Conservation (phyloP, 139 green algal genomes). For the Ostreobium quekettii region DNA sequence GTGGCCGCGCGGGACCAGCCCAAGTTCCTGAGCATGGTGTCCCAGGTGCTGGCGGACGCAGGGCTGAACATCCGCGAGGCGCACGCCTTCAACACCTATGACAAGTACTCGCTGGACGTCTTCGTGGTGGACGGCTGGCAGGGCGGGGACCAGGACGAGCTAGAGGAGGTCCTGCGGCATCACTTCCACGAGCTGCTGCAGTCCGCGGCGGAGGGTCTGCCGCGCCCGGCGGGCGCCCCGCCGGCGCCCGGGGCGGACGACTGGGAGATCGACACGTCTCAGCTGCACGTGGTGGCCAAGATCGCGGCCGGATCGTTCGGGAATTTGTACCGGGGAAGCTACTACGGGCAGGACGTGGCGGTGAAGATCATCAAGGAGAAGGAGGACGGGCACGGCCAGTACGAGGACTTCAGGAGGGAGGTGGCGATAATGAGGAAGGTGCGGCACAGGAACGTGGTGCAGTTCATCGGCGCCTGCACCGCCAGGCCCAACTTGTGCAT, state of each 20-base stretch:
- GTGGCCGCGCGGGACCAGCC: slow-evolving; percentile 83
- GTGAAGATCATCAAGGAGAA: slow-evolving; percentile 97
- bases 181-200: not conserved
- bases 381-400: slow-evolving; percentile 68
- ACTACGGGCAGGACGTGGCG: slow-evolving; percentile 96
- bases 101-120: slow-evolving; percentile 90
- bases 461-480: slow-evolving; percentile 98
- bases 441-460: slow-evolving; percentile 95
- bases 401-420: slow-evolving; percentile 89
- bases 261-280: slow-evolving; percentile 91
- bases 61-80: slow-evolving; percentile 96
- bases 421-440: slow-evolving; percentile 87
- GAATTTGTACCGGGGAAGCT: slow-evolving; percentile 86
- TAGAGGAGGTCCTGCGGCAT: not conserved
- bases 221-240: too few relatives aligned
- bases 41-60: slow-evolving; percentile 60
- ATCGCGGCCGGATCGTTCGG: slow-evolving; percentile 86
- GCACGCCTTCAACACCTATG: slow-evolving; percentile 95
- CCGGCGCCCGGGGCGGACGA: slow-evolving; percentile 67
- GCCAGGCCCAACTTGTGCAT: slow-evolving; percentile 95
- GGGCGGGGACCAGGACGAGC: not conserved
- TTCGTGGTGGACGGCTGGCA: slow-evolving; percentile 89
- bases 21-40: slow-evolving; percentile 82
- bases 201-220: too few relatives aligned
- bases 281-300: slow-evolving; percentile 81